Conservation (phyloP, 495 filamentous ascomycete species). For the Penicillium canariense region DNA sequence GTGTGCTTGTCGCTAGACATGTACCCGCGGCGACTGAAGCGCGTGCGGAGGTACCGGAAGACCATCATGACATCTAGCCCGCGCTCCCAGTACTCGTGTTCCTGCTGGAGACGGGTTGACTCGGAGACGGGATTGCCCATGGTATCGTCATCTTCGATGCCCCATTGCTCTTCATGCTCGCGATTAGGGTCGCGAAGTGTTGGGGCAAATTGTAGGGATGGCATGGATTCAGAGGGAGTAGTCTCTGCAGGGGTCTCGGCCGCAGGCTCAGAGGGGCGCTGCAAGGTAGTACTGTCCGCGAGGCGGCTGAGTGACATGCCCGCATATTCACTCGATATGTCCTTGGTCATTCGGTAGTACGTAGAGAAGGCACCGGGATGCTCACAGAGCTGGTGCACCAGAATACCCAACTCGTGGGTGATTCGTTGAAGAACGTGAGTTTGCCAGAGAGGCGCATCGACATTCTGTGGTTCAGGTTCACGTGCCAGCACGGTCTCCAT, state of each 20-base stretch:
- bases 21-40: constrained; percentile 55
- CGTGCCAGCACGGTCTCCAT: constrained; percentile 36
- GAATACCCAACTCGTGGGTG: constrained; percentile 76
- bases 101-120: constrained; percentile 34
- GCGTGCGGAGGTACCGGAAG: constrained; percentile 79
- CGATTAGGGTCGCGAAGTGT: constrained; percentile 39
- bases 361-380: constrained; percentile 81
- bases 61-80: constrained; percentile 82
- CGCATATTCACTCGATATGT: constrained; percentile 49
- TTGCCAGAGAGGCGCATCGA: constrained; percentile 64
- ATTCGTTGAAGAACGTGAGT: constrained; percentile 76
- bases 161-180: constrained; percentile 62
- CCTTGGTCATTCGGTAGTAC: constrained; percentile 52
- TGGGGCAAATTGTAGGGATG: constrained; percentile 45
- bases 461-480: constrained; percentile 35
- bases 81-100: constrained; percentile 82
- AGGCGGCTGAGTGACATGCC: constrained; percentile 47
- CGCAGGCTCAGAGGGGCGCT: constrained; percentile 13
- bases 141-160: constrained; percentile 61
- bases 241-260: constrained; percentile 23
- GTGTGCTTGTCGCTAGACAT: constrained; percentile 36
- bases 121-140: constrained; percentile 33
- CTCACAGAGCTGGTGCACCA: constrained; percentile 79
- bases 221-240: constrained; percentile 27
- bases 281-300: constrained; percentile 24